A percentile compares a stretch with the other conserved stretches of the same genome.
phyloP scores from a whole-genome alignment of 768 basidiomycete species.

The Dentipellis fragilis region DNA sequence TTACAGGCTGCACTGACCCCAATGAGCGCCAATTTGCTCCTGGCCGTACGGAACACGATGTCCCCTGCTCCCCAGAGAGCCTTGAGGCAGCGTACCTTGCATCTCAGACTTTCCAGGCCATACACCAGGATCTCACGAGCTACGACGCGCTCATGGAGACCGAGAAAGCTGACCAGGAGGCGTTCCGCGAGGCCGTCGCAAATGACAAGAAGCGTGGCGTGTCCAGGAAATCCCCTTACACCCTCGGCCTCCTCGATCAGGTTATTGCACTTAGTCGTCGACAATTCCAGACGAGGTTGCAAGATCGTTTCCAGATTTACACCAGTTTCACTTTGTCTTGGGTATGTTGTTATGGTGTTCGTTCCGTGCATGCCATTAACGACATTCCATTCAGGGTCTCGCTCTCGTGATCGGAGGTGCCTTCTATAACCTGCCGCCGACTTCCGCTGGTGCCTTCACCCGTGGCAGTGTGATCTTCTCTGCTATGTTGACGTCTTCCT shows the following conservation, averaged over 20 bases:
- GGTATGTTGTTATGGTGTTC: slow-evolving; percentile 40
- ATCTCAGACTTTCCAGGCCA: slow-evolving; percentile 35
- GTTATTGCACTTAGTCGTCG: slow-evolving; percentile 60
- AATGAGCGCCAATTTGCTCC: slow-evolving; percentile 76
- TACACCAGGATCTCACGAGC: slow-evolving; percentile 40
- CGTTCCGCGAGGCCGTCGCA: slow-evolving; percentile 67
- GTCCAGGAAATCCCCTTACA: slow-evolving; percentile 74
- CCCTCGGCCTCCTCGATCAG: slow-evolving; percentile 70
- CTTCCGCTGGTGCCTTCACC: slow-evolving; percentile 80
- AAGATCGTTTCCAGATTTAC: slow-evolving; percentile 69
- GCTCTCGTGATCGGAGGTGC: slow-evolving; percentile 63
- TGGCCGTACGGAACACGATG: slow-evolving; percentile 45
- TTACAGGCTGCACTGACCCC: slow-evolving; percentile 75
- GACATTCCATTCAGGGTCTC: slow-evolving; percentile 17
- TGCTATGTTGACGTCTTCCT: slow-evolving; percentile 53
- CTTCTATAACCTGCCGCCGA: slow-evolving; percentile 63
- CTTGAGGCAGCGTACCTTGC: slow-evolving; percentile 54
- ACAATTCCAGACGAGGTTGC: slow-evolving; percentile 64
- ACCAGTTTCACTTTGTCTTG: slow-evolving; percentile 58
- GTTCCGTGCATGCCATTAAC: slow-evolving; percentile 9
- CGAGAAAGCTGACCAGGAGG: slow-evolving; percentile 58
- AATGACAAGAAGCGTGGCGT: slow-evolving; percentile 76
- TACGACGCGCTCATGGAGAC: slow-evolving; percentile 48
- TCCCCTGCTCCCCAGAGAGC: slow-evolving; percentile 56
- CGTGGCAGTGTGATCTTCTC: slow-evolving; percentile 76